Percentiles rank a stretch among this genome's conserved stretches.
These are phyloP conservation scores for Myriosclerotinia curreyana DNA, from an alignment of 2,329 filamentous ascomycete species.

Conservation along the genomic window DNA sequence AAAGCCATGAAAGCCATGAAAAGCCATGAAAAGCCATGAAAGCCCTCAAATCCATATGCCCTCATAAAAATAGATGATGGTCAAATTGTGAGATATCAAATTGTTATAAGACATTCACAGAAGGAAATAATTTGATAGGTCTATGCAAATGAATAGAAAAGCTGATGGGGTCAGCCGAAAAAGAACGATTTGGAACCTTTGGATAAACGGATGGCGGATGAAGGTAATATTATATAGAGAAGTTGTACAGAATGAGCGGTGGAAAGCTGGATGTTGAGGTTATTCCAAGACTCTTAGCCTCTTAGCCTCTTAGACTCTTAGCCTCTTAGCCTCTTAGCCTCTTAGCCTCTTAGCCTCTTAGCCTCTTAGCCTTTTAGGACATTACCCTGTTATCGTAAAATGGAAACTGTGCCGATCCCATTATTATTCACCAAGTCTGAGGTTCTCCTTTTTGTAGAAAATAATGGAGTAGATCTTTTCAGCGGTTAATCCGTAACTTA, in stretches of 20 bases:
- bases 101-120: not conserved
- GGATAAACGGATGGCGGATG: not conserved
- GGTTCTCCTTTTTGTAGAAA: no score
- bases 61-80: not conserved
- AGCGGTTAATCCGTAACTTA: no score
- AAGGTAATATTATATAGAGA: not conserved
- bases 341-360: no score
- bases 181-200: not conserved
- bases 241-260: conserved; percentile 15
- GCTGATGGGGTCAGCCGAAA: not conserved
- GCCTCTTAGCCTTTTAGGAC: no score
- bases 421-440: no score
- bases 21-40: not conserved
- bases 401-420: not conserved
- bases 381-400: conserved; percentile 1
- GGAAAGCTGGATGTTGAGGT: conserved; percentile 18
- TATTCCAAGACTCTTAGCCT: not conserved
- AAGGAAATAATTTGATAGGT: not conserved
- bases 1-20: not conserved
- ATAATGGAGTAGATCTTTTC: no score
- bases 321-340: no score
- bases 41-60: not conserved
- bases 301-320: no score
- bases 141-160: not conserved
- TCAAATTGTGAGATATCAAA: conserved; percentile 10